Evolutionary conservation across 176 grass and related monocot species (phyloP).

Genomic region (Oryza rufipogon): DNA sequence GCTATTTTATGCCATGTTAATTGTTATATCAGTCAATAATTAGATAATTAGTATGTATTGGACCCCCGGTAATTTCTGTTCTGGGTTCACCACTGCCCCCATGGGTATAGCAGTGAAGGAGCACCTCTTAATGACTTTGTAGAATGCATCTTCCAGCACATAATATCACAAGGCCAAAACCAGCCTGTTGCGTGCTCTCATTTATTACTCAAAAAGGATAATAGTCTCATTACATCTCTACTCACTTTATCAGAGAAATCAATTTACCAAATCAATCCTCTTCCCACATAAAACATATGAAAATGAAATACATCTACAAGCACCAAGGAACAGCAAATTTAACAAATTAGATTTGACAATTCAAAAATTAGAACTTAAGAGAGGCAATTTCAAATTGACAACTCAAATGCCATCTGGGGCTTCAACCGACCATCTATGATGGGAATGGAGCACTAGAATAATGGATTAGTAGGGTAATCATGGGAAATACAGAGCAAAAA

Average conservation of each 20-base stretch:
- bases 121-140: no score
- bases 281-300: neutral
- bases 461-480: neutral
- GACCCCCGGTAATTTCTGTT: no score
- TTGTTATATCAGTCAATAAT: no score
- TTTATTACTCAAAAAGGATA: neutral
- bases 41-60: no score
- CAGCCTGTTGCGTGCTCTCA: neutral
- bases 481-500: neutral
- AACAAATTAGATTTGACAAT: neutral
- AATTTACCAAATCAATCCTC: neutral
- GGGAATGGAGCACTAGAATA: neutral
- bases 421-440: neutral
- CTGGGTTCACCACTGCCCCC: no score
- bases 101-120: neutral
- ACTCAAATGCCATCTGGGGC: neutral
- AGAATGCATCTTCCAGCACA: neutral
- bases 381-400: no score
- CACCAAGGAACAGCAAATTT: neutral
- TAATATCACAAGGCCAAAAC: neutral
- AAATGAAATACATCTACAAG: neutral
- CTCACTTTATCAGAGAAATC: neutral
- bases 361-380: neutral
- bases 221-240: neutral
- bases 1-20: no score